A percentile compares a stretch with the other conserved stretches of the same genome.
Evolutionary conservation across 2,329 filamentous ascomycete species (phyloP).

Genomic region (Pseudocercospora vitis): DNA sequence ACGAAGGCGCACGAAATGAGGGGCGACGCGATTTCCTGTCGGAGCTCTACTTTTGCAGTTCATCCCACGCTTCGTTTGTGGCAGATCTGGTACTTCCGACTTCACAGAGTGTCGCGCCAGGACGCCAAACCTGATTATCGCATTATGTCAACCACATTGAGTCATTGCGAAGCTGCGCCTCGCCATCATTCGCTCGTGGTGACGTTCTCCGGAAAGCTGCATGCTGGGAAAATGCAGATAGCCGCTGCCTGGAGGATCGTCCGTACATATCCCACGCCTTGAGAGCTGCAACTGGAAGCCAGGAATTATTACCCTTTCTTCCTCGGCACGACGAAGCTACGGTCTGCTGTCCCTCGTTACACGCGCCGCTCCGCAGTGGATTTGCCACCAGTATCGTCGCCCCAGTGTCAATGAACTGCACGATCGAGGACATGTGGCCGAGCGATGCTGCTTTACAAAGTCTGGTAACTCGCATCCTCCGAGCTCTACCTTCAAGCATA

Average conservation of each 20-base stretch:
- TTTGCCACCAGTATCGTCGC: background rate
- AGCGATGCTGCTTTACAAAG: slow-evolving; percentile 13
- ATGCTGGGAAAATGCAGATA: slow-evolving; percentile 21
- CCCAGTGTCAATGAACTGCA: background rate
- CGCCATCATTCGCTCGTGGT: slow-evolving; percentile 12
- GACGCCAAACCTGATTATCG: slow-evolving; percentile 10
- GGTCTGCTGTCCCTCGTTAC: slow-evolving; percentile 13
- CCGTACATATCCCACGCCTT: slow-evolving; percentile 26
- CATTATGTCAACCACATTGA: slow-evolving; percentile 6
- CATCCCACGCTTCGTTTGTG: slow-evolving; percentile 18
- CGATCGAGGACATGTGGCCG: slow-evolving; percentile 13
- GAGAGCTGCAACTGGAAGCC: slow-evolving; percentile 15
- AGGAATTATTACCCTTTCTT: slow-evolving; percentile 1
- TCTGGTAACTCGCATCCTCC: slow-evolving; percentile 24
- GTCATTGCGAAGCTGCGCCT: slow-evolving; percentile 11
- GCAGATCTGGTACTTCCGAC: slow-evolving; percentile 6
- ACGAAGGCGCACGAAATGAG: slow-evolving; percentile 14
- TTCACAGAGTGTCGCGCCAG: background rate
- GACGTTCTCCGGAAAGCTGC: slow-evolving; percentile 22
- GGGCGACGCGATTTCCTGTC: slow-evolving; percentile 6
- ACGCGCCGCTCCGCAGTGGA: slow-evolving; percentile 15
- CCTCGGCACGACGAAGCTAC: slow-evolving; percentile 26
- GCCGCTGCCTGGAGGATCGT: slow-evolving; percentile 22
- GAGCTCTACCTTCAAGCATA: slow-evolving; percentile 10
- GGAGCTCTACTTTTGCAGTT: slow-evolving; percentile 12